Base-by-base conservation (phyloP, 345 rosid genomes). In the Euphorbia tirucalli region DNA sequence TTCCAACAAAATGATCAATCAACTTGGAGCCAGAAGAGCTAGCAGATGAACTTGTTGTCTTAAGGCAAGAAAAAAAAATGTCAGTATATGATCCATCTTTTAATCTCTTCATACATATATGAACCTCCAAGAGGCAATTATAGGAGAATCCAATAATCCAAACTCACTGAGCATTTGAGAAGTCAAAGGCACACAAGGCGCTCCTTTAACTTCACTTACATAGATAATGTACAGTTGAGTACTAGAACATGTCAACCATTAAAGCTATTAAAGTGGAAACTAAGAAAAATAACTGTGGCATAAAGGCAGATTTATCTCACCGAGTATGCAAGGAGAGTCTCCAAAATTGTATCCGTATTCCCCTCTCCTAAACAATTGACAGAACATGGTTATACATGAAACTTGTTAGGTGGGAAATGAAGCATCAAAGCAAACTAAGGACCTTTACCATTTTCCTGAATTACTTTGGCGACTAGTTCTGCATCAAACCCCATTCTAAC, bases 401-500 rank as follows among this genome's bases (percentile, higher is more conserved):
- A 39, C 16, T 21, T 56, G 57, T 19, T 60, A 25, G 64, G 27
- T 31, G 30, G 55, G 52, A 44, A 25, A 4, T 1, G 3, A 69
- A 27, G 67, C 61, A 55, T 32, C n/a, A 31, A 41, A 63, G 56
- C 3, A 21, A 48, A 30, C 32, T 32, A 62, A 49, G 32, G 63
- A 58, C 68, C 56, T 54, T 78, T 80, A 87, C 91, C 91, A 41
- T 79, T 83, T 80, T 85, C 85, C 68, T 75, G 69, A 70, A 87
- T 77, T 39, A 79, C 87, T 80, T 83, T 83, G 61, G 63, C 67
- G 25, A 85, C 86, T 82, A 81, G 61, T 72, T 83, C 75, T 60
- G 78, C 81, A 11, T 83, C 52, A 70, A 85, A 87, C 3, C 90
- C 90, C 90, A 87, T 87, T 39, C 80, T 87, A 13, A 83, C 66